Base-by-base conservation (phyloP, 371 early-diverging fungal genomes). In the Syncephalastrum racemosum region DNA sequence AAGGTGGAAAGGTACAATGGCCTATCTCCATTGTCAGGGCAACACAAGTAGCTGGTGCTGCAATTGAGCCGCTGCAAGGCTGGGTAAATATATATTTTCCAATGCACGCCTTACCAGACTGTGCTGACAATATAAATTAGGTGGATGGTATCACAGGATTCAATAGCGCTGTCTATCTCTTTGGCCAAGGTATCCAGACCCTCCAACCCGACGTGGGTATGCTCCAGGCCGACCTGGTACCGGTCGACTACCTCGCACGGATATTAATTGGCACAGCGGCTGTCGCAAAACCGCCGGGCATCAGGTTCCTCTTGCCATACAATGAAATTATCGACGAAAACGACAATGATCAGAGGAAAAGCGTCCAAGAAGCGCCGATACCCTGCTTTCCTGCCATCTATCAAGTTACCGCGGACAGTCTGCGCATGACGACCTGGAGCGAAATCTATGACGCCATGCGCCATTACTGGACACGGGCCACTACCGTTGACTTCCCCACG, bases 1-100 rank as follows among this genome's bases (percentile, higher is more conserved):
- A 79, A 27, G 77, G 76, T 23, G 74, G 79, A 13, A 75, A 76
- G 51, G 59, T 59, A 7, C 73, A 78, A 50, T 75, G 77, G 72
- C 82, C 84, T 6, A 65, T 86, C 13, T 76, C 79, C 42, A 86
- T 86, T 58, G 75, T 83, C 13, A 75, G 84, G 40, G 81, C 86
- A 4, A 82, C 84, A 0, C 80, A 84, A 53, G 81, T 86, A 13
- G 79, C 81, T 12, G 80, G 81, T 4, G 80, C 80, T 45, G 59
- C 64, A 1, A 58, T 42, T 24, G 84, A 84, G 43, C 86, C 86
- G 6, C 66, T 84, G 7, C 81, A 81, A 22, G 86, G 86, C 1
- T 86, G 86, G 86, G 84, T 85, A 67, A 64, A 57, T 43, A 16
- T 22, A 48, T 13, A 25, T 53, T 25, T 14, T 51, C 16, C n/a